Evolutionary conservation across 441 rosid species (phyloP).

Genomic region (Adansonia madagascariensis): DNA sequence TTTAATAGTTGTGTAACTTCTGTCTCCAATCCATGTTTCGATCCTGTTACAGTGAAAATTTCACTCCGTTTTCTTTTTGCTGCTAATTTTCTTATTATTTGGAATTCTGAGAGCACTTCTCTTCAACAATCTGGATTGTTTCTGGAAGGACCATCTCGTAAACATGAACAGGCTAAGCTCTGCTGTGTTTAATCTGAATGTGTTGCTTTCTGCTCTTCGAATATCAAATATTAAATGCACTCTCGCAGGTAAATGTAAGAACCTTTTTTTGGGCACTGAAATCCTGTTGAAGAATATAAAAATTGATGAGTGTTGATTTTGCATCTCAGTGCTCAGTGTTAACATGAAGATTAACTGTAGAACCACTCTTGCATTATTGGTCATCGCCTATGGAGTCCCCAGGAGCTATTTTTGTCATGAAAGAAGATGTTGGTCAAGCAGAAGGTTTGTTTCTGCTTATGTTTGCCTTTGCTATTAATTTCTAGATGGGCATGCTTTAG

Average conservation of each 20-base stretch:
- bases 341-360: slow-evolving; percentile 80
- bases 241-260: slow-evolving; percentile 83
- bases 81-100: slow-evolving; percentile 25
- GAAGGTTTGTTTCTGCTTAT: slow-evolving; percentile 18
- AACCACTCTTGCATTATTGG: slow-evolving; percentile 84
- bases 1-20: no score
- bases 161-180: slow-evolving; percentile 95
- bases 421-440: not conserved
- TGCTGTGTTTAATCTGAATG: slow-evolving; percentile 56
- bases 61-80: not conserved
- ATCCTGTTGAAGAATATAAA: slow-evolving; percentile 97
- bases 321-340: slow-evolving; percentile 94
- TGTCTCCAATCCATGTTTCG: no score
- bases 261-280: slow-evolving; percentile 83
- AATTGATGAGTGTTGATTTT: slow-evolving; percentile 93
- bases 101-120: slow-evolving; percentile 80
- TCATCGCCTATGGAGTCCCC: slow-evolving; percentile 74
- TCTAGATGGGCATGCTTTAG: not conserved
- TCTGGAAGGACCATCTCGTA: slow-evolving; percentile 94
- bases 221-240: slow-evolving; percentile 25
- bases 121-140: slow-evolving; percentile 81
- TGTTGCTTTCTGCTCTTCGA: slow-evolving; percentile 18
- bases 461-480: not conserved
- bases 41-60: no score
- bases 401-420: slow-evolving; percentile 58